Evolutionary conservation across 179 eudicot species (phyloP).

Genomic region (Drosera spatulata): DNA sequence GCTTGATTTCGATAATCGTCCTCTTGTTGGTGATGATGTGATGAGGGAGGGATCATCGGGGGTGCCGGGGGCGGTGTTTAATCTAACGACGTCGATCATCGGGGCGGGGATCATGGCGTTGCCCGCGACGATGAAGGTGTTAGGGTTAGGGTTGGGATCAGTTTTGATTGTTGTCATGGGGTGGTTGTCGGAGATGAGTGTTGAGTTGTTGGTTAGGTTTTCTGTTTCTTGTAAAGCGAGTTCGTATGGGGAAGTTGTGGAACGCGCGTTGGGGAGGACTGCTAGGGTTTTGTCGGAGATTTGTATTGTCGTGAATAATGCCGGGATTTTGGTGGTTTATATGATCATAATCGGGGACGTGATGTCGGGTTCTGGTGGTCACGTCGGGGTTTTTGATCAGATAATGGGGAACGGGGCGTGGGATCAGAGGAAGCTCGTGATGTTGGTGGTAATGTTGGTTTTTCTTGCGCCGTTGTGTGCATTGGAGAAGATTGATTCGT

Average conservation of each 20-base stretch:
- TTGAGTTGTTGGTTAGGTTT: conserved; percentile 58
- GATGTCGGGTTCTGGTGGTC: conserved; percentile 74
- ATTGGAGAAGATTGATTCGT: conserved; percentile 79
- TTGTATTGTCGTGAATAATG: conserved; percentile 77
- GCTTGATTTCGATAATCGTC: conserved; percentile 46
- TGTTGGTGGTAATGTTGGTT: conserved; percentile 48
- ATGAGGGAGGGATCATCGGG: conserved; percentile 38
- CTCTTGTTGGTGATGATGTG: conserved; percentile 42
- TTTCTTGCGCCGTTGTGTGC: conserved; percentile 76
- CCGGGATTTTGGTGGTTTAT: conserved; percentile 76
- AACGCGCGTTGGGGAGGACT: conserved; percentile 59
- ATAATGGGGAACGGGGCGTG: conserved; percentile 72
- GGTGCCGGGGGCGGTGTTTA: conserved; percentile 74
- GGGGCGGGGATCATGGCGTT: conserved; percentile 98
- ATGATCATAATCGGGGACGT: conserved; percentile 92
- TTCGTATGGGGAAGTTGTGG: conserved; percentile 79
- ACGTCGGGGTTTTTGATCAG: conserved; percentile 80
- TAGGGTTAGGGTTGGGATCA: conserved; percentile 59
- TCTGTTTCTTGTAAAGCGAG: conserved; percentile 58
- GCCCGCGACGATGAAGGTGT: conserved; percentile 85
- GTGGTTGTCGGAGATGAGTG: conserved; percentile 64
- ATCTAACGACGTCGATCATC: conserved; percentile 72
- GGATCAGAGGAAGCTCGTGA: conserved; percentile 75
- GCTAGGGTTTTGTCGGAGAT: conserved; percentile 68
- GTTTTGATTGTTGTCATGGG: conserved; percentile 65